These are phyloP conservation scores for Tulasnella calospora DNA, from an alignment of 768 basidiomycete genomes.

Conservation along the genomic window DNA sequence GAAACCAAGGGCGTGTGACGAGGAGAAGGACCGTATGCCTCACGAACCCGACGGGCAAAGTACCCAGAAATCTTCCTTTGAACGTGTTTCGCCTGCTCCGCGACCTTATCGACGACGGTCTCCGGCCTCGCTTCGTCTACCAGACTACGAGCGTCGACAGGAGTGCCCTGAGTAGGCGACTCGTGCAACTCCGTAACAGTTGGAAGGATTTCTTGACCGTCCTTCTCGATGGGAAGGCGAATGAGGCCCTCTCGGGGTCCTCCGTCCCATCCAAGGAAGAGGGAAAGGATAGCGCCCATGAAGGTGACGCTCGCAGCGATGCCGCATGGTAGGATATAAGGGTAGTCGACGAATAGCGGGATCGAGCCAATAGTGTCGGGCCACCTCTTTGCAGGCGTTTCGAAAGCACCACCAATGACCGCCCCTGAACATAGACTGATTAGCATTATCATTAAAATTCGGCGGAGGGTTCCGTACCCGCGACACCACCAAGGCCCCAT, in stretches of 20 bases:
- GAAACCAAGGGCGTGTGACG: background rate
- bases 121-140: constrained; percentile 36
- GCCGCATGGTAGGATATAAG: constrained; percentile 84
- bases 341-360: constrained; percentile 68
- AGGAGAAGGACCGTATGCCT: constrained; percentile 25
- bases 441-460: background rate
- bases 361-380: constrained; percentile 63
- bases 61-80: constrained; percentile 29
- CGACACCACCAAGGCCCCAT: constrained; percentile 95
- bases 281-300: constrained; percentile 73
- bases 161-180: constrained; percentile 45
- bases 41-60: constrained; percentile 30
- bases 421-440: background rate
- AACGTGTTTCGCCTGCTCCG: constrained; percentile 34
- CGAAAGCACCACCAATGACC: constrained; percentile 69
- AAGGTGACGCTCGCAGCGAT: constrained; percentile 74
- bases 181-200: constrained; percentile 46
- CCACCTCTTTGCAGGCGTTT: constrained; percentile 82
- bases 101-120: constrained; percentile 53
- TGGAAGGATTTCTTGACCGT: constrained; percentile 21
- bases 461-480: constrained; percentile 13
- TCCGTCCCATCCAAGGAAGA: constrained; percentile 87
- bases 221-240: constrained; percentile 74
- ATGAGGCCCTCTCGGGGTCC: constrained; percentile 85
- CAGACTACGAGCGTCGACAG: constrained; percentile 29